phyloP scores from a whole-genome alignment of 768 basidiomycete species.

The Rhizopogon sp. region DNA sequence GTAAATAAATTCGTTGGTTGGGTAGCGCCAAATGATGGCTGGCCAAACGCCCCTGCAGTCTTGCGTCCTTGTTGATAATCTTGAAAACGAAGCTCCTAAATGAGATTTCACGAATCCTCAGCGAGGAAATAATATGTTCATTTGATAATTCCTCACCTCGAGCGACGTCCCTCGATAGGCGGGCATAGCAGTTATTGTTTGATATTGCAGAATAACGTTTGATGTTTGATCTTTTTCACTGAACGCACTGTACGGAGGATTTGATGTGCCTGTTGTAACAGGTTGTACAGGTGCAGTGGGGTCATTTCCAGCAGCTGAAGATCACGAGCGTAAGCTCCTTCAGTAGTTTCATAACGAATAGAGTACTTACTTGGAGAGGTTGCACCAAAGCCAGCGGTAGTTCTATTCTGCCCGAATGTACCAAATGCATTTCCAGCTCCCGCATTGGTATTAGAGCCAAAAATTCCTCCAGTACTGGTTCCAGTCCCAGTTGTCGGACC shows the following conservation, averaged over 20 bases:
- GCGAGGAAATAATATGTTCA: slow-evolving; percentile 5
- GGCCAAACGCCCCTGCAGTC: slow-evolving; percentile 60
- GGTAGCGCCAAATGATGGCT: slow-evolving; percentile 28
- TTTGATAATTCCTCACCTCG: slow-evolving; percentile 44
- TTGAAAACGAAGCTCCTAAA: slow-evolving; percentile 69
- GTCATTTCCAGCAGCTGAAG: slow-evolving; percentile 30
- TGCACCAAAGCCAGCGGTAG: slow-evolving; percentile 39
- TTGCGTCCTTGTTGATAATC: slow-evolving; percentile 75
- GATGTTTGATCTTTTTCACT: slow-evolving; percentile 62
- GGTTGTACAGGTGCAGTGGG: slow-evolving; percentile 33
- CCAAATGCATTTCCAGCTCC: slow-evolving; percentile 37
- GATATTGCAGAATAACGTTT: slow-evolving; percentile 56
- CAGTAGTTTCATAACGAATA: slow-evolving; percentile 3
- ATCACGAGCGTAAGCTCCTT: slow-evolving; percentile 6
- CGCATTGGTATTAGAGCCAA: slow-evolving; percentile 26
- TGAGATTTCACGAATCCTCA: background rate
- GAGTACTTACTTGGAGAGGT: slow-evolving; percentile 27
- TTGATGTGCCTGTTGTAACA: slow-evolving; percentile 65
- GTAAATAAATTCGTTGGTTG: slow-evolving; percentile 24
- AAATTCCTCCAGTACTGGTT: slow-evolving; percentile 27
- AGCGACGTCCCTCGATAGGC: slow-evolving; percentile 73
- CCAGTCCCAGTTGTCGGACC: slow-evolving; percentile 27
- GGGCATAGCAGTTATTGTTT: slow-evolving; percentile 78
- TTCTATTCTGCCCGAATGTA: slow-evolving; percentile 54
- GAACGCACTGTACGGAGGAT: slow-evolving; percentile 55